Evolutionary conservation across 139 green algal genomes (phyloP).

Genomic region (Chlorella sp.): DNA sequence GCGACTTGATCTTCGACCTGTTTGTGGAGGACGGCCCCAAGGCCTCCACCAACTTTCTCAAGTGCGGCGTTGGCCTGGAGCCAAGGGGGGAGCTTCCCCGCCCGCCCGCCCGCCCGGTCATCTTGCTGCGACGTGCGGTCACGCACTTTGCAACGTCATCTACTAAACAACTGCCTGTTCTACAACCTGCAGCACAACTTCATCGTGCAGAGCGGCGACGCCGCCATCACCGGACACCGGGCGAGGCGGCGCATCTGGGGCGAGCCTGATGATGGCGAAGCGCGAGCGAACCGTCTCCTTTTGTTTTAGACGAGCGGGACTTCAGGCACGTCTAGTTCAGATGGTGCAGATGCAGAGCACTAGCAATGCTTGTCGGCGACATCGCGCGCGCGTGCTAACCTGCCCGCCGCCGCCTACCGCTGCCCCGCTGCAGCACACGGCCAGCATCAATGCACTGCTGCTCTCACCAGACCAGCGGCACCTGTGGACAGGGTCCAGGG

Average conservation of each 20-base stretch:
- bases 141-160: constrained; percentile 76
- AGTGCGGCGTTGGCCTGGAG: constrained; percentile 36
- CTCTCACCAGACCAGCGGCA: constrained; percentile 7
- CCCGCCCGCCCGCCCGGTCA: no score
- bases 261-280: no score
- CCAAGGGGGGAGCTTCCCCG: no score
- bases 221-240: constrained; percentile 87
- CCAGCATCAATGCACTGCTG: constrained; percentile 43
- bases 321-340: no score
- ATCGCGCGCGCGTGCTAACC: no score
- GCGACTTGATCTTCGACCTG: constrained; percentile 95
- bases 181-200: constrained; percentile 90
- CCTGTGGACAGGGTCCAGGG: constrained; percentile 50
- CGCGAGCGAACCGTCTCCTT: no score
- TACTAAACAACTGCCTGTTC: constrained; percentile 95
- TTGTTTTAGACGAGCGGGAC: no score
- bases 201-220: constrained; percentile 89
- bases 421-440: constrained; percentile 35
- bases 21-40: constrained; percentile 81
- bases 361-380: not conserved
- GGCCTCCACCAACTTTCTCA: constrained; percentile 91
- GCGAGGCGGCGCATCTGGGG: constrained; percentile 84
- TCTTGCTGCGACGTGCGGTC: no score
- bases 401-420: no score
- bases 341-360: not conserved